A percentile compares a stretch with the other conserved stretches of the same genome.
Conservation (phyloP, 805 yeast genomes). For the Teunomyces cretensis region DNA sequence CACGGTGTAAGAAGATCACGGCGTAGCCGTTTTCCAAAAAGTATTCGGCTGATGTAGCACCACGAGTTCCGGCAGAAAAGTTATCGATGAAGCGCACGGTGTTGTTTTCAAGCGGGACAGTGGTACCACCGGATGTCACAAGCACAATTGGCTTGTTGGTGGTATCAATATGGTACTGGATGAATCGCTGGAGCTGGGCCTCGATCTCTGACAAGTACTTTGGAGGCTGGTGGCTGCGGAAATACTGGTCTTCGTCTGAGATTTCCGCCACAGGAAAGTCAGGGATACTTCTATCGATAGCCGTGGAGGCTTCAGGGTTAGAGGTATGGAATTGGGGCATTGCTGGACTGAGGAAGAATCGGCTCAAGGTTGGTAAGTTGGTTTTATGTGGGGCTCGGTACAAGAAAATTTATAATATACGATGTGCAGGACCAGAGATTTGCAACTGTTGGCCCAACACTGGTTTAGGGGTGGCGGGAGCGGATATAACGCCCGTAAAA, state of each 20-base stretch:
- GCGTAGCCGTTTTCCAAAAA: constrained; percentile 85
- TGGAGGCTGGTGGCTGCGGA: constrained; percentile 72
- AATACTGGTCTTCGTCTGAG: constrained; percentile 74
- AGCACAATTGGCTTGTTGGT: constrained; percentile 60
- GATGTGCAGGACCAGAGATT: no score
- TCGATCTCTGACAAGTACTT: constrained; percentile 64
- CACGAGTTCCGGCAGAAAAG: constrained; percentile 96
- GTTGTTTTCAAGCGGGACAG: constrained; percentile 95
- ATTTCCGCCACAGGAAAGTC: constrained; percentile 75
- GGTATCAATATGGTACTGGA: constrained; percentile 48
- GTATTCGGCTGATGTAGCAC: constrained; percentile 93
- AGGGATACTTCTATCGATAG: constrained; percentile 76
- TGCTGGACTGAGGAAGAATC: neutral
- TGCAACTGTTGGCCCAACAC: no score
- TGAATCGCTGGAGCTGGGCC: constrained; percentile 57
- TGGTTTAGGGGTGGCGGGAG: no score
- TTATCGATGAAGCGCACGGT: constrained; percentile 97
- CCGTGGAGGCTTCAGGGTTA: constrained; percentile 64
- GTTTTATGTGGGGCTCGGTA: neutral
- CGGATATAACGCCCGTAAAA: no score
- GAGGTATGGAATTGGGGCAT: constrained; percentile 46
- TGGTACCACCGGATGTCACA: constrained; percentile 96
- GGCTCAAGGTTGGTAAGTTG: neutral
- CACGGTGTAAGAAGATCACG: constrained; percentile 89
- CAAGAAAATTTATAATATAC: no score